Evolutionary conservation across 73 alveolate genomes (phyloP).

Genomic region (Blepharisma japonicum): DNA sequence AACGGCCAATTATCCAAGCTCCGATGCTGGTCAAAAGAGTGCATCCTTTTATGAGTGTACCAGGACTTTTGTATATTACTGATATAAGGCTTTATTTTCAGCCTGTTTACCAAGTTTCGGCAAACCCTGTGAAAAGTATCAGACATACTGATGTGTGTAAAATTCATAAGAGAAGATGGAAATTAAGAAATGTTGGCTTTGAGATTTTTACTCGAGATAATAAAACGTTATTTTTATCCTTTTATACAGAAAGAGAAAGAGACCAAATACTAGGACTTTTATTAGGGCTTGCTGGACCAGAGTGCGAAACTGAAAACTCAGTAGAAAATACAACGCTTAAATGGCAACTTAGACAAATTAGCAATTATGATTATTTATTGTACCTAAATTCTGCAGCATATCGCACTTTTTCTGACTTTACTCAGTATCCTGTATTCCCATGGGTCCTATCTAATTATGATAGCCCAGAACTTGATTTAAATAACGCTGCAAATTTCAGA

Average conservation of each 20-base stretch:
- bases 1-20: slow-evolving; percentile 68
- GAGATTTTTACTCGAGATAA: slow-evolving; percentile 72
- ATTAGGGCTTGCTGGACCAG: slow-evolving; percentile 57
- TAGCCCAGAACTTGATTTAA: slow-evolving; percentile 42
- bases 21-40: slow-evolving; percentile 78
- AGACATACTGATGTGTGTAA: slow-evolving; percentile 67
- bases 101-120: slow-evolving; percentile 81
- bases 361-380: slow-evolving; percentile 89
- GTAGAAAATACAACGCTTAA: slow-evolving; percentile 73
- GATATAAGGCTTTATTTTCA: slow-evolving; percentile 90
- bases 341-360: slow-evolving; percentile 91
- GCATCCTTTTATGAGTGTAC: slow-evolving; percentile 83
- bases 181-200: slow-evolving; percentile 85
- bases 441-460: slow-evolving; percentile 91
- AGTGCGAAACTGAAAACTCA: slow-evolving; percentile 80
- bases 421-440: slow-evolving; percentile 99
- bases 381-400: slow-evolving; percentile 86
- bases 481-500: slow-evolving; percentile 74
- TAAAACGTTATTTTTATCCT: slow-evolving; percentile 74
- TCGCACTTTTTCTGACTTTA: slow-evolving; percentile 86
- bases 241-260: slow-evolving; percentile 75
- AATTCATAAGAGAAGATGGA: slow-evolving; percentile 82
- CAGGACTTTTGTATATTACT: slow-evolving; percentile 89
- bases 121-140: slow-evolving; percentile 80
- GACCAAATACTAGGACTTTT: slow-evolving; percentile 79